Percentiles rank a stretch among this genome's conserved stretches.
These are phyloP conservation scores for Neonectria ditissima DNA, from an alignment of 2,329 filamentous ascomycete genomes.

Conservation along the genomic window DNA sequence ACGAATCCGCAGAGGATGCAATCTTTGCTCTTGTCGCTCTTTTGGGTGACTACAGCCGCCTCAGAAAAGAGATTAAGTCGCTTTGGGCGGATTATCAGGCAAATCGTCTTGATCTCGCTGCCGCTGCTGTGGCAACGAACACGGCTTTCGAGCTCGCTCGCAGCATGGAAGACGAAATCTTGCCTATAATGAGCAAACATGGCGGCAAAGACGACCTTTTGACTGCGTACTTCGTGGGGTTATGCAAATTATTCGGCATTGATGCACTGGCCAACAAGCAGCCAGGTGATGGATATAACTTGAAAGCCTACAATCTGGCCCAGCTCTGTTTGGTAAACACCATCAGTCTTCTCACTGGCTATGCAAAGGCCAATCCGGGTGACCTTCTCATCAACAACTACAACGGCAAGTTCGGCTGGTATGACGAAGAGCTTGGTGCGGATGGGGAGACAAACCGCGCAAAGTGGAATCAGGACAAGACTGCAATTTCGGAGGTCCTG, in stretches of 20 bases:
- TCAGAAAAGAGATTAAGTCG: slow-evolving; percentile 18
- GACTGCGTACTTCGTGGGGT: not conserved
- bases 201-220: slow-evolving; percentile 4
- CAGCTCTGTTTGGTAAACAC: slow-evolving; percentile 16
- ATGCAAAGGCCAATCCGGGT: not conserved
- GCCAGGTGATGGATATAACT: slow-evolving; percentile 20
- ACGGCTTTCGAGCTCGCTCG: slow-evolving; percentile 36
- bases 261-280: slow-evolving; percentile 1
- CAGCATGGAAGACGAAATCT: slow-evolving; percentile 58
- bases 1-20: slow-evolving; percentile 18
- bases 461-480: slow-evolving; percentile 30
- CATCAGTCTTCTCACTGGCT: slow-evolving; percentile 16
- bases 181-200: slow-evolving; percentile 43
- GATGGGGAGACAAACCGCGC: not conserved
- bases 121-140: slow-evolving; percentile 37
- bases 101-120: slow-evolving; percentile 31
- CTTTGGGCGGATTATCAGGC: slow-evolving; percentile 27
- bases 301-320: slow-evolving; percentile 26
- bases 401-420: slow-evolving; percentile 37
- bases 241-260: slow-evolving; percentile 18
- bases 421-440: slow-evolving; percentile 24
- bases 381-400: slow-evolving; percentile 15
- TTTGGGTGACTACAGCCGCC: slow-evolving; percentile 17
- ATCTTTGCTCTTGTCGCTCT: slow-evolving; percentile 30
- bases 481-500: slow-evolving; percentile 30